A percentile compares a stretch with the other conserved stretches of the same genome.
phyloP scores from a whole-genome alignment of 495 filamentous ascomycete genomes.

The Penicillium crystallinum region DNA sequence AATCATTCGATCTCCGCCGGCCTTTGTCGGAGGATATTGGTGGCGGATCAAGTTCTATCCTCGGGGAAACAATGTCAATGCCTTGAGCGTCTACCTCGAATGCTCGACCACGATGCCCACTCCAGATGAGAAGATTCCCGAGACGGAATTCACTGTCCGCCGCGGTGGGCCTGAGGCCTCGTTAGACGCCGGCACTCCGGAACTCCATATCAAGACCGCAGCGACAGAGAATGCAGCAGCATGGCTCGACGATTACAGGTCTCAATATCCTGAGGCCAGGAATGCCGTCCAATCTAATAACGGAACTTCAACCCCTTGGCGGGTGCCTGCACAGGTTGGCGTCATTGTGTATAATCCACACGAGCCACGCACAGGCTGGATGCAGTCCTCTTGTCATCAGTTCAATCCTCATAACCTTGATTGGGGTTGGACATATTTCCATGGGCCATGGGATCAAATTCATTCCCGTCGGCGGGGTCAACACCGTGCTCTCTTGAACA shows the following conservation, averaged over 20 bases:
- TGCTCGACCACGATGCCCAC: constrained; percentile 47
- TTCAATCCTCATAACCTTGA: constrained; percentile 56
- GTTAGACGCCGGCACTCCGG: constrained; percentile 25
- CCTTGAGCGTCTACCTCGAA: constrained; percentile 61
- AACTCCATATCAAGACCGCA: constrained; percentile 26
- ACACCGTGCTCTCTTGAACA: constrained; percentile 56
- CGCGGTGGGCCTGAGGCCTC: constrained; percentile 27
- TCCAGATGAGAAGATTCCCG: constrained; percentile 33
- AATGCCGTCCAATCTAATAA: background rate
- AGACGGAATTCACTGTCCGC: constrained; percentile 36
- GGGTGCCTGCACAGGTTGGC: constrained; percentile 57
- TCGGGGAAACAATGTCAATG: constrained; percentile 56
- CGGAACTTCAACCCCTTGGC: constrained; percentile 30
- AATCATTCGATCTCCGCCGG: constrained; percentile 56
- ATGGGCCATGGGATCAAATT: constrained; percentile 57
- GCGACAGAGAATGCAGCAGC: constrained; percentile 23
- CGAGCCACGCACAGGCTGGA: constrained; percentile 57
- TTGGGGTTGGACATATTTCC: constrained; percentile 65
- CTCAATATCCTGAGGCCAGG: constrained; percentile 23
- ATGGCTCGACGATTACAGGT: constrained; percentile 34
- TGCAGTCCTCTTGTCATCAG: constrained; percentile 53
- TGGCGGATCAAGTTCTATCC: constrained; percentile 70
- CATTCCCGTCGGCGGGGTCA: constrained; percentile 52
- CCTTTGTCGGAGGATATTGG: constrained; percentile 57
- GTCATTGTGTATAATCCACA: constrained; percentile 62